Evolutionary conservation across 768 basidiomycete species (phyloP).

Genomic region (Lentinula edodes): DNA sequence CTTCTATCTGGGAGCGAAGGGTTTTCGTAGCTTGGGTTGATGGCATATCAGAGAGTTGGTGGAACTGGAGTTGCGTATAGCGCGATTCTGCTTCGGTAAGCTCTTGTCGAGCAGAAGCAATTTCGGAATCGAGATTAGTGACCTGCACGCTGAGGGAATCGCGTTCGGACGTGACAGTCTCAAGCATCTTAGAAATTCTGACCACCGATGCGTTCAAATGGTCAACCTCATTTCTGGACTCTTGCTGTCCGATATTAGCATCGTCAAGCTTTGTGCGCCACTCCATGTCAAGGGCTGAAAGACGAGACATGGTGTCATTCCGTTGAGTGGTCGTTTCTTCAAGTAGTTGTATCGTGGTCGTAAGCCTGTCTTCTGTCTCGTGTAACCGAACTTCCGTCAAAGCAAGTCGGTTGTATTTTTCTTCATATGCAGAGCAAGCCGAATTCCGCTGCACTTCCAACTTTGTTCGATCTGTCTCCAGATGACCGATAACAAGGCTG

Average conservation of each 20-base stretch:
- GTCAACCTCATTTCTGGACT: conserved; percentile 27
- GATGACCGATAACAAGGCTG: conserved; percentile 32
- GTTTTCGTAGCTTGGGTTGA: conserved; percentile 47
- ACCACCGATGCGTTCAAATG: conserved; percentile 38
- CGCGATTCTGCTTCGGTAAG: conserved; percentile 53
- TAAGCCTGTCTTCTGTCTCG: conserved; percentile 25
- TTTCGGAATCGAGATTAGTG: conserved; percentile 56
- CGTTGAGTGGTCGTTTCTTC: conserved; percentile 30
- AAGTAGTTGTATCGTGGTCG: conserved; percentile 25
- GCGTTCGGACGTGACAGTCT: conserved; percentile 59
- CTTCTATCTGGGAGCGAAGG: conserved; percentile 59
- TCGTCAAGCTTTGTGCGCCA: conserved; percentile 25
- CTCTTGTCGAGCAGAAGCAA: conserved; percentile 46
- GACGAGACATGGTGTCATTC: conserved; percentile 28
- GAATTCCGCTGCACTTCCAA: not conserved
- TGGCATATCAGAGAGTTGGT: conserved; percentile 63
- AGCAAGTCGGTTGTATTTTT: conserved; percentile 11
- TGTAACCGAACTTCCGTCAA: conserved; percentile 16
- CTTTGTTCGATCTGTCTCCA: conserved; percentile 16
- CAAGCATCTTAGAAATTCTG: conserved; percentile 40
- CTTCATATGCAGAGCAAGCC: not conserved
- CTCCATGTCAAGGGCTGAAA: conserved; percentile 26
- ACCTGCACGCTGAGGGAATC: conserved; percentile 61
- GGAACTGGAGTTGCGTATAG: conserved; percentile 56
- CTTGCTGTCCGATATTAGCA: conserved; percentile 28